phyloP scores from a whole-genome alignment of 2,329 filamentous ascomycete species.

The Ploettnerulaceae sp. region DNA sequence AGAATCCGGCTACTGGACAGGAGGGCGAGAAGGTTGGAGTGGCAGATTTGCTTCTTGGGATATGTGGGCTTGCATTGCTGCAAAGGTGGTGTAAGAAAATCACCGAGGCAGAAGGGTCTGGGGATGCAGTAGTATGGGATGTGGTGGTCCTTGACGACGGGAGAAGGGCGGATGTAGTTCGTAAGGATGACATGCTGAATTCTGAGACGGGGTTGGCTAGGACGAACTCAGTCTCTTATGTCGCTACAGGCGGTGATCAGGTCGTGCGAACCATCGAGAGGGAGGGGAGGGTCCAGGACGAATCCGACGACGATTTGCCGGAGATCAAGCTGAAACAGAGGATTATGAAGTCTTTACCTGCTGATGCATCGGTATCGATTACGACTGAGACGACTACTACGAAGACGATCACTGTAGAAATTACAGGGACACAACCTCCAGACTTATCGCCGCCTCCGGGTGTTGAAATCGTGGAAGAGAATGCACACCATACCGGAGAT shows the following conservation, averaged over 20 bases:
- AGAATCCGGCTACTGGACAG: slow-evolving; percentile 55
- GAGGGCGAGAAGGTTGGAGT: slow-evolving; percentile 57
- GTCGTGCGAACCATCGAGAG: slow-evolving; percentile 37
- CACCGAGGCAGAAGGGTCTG: slow-evolving; percentile 46
- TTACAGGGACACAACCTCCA: slow-evolving; percentile 48
- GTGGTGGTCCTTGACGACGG: slow-evolving; percentile 58
- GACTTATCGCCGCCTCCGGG: slow-evolving; percentile 52
- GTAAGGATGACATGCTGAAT: slow-evolving; percentile 21
- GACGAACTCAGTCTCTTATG: slow-evolving; percentile 35
- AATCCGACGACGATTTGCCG: slow-evolving; percentile 36
- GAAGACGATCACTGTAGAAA: slow-evolving; percentile 60
- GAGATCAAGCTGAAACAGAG: slow-evolving; percentile 48
- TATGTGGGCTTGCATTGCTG: slow-evolving; percentile 57
- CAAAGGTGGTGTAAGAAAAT: slow-evolving; percentile 52
- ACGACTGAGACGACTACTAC: slow-evolving; percentile 54
- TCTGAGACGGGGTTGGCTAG: slow-evolving; percentile 29
- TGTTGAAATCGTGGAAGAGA: slow-evolving; percentile 54
- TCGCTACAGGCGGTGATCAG: slow-evolving; percentile 26
- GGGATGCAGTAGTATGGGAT: slow-evolving; percentile 61
- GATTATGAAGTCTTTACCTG: slow-evolving; percentile 50
- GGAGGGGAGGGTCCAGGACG: slow-evolving; percentile 36
- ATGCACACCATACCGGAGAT: slow-evolving; percentile 23
- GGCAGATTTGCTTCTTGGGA: slow-evolving; percentile 54
- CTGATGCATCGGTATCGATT: slow-evolving; percentile 54
- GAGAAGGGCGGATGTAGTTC: slow-evolving; percentile 50